These are phyloP conservation scores for Soucietia sequanensis DNA, from an alignment of 805 yeast species.

Conservation along the genomic window DNA sequence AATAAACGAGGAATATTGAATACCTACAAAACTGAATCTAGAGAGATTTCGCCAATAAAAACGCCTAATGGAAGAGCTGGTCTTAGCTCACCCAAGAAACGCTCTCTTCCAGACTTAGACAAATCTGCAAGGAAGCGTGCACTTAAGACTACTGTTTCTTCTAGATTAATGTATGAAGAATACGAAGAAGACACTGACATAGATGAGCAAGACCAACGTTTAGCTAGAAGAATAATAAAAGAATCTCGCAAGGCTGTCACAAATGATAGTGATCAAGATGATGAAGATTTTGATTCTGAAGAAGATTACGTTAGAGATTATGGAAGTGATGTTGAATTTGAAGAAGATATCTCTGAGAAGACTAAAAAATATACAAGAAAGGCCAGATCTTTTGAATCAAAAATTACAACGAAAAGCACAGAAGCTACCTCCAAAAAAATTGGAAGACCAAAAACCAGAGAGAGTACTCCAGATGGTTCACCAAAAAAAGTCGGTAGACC, in stretches of 20 bases:
- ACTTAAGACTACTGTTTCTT: constrained; percentile 26
- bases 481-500: constrained; percentile 14
- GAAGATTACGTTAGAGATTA: constrained; percentile 12
- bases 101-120: constrained; percentile 40
- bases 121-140: constrained; percentile 52
- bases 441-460: constrained; percentile 5
- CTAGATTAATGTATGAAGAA: constrained; percentile 32
- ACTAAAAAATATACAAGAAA: not conserved
- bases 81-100: constrained; percentile 40
- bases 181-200: constrained; percentile 25
- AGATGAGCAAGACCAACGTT: constrained; percentile 33
- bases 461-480: not conserved
- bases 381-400: not conserved
- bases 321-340: constrained; percentile 22
- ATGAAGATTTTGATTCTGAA: constrained; percentile 1
- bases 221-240: constrained; percentile 43
- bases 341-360: constrained; percentile 15
- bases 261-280: constrained; percentile 6
- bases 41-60: constrained; percentile 29
- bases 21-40: no score
- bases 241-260: constrained; percentile 15
- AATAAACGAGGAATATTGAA: no score
- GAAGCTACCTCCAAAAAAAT: not conserved
- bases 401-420: not conserved
- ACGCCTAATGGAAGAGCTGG: constrained; percentile 48